These are phyloP conservation scores for Olyra latifolia DNA, from an alignment of 176 grass and related monocot species.

Conservation along the genomic window DNA sequence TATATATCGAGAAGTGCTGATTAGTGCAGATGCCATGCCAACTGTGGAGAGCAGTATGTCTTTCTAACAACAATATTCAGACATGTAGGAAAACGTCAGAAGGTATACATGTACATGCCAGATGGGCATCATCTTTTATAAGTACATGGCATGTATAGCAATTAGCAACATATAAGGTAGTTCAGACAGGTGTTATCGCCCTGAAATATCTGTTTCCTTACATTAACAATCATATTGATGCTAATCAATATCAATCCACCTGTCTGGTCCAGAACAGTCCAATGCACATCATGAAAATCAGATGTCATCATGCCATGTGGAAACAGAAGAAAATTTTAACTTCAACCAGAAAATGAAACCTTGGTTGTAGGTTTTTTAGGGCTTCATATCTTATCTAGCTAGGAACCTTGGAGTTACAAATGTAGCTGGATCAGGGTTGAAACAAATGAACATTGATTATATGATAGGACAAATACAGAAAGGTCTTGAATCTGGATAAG, in stretches of 20 bases:
- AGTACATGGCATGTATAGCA: neutral
- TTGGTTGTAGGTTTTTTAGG: constrained; percentile 21
- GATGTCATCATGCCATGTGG: neutral
- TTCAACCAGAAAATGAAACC: constrained; percentile 20
- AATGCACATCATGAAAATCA: neutral
- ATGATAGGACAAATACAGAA: neutral
- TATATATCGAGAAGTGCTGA: neutral
- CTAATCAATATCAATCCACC: neutral
- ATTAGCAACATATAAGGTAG: neutral
- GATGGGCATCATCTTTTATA: constrained; percentile 9
- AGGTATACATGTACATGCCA: neutral
- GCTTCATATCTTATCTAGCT: neutral
- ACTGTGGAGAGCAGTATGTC: neutral
- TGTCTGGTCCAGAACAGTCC: constrained; percentile 1
- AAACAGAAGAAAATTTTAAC: neutral
- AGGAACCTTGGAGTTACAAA: neutral
- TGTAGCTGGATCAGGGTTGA: constrained; percentile 1
- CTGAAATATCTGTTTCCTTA: neutral
- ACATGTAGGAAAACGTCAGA: neutral
- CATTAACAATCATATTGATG: neutral
- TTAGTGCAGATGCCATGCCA: neutral
- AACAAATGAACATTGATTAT: neutral
- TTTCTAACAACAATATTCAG: constrained; percentile 18
- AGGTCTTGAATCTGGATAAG: constrained; percentile 13
- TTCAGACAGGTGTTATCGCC: neutral